A percentile compares a stretch with the other conserved stretches of the same genome.
Evolutionary conservation across 2,329 filamentous ascomycete species (phyloP).

Genomic region (Trichophyton equinum): DNA sequence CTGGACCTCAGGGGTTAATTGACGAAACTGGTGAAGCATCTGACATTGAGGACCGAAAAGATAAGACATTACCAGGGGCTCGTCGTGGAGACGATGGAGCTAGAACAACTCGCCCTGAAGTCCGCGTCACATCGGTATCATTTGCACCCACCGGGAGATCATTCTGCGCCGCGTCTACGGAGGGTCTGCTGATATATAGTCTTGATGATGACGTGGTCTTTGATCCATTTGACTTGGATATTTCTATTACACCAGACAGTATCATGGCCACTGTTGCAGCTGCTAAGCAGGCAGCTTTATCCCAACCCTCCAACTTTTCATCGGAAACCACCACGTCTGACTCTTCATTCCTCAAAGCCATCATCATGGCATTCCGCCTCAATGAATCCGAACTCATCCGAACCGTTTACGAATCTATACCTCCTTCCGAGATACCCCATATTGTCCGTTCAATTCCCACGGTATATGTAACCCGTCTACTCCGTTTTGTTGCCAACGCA

Average conservation of each 20-base stretch:
- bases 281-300: constrained; percentile 23
- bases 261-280: constrained; percentile 59
- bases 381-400: constrained; percentile 74
- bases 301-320: constrained; percentile 9
- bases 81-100: constrained; percentile 76
- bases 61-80: constrained; percentile 68
- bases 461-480: constrained; percentile 72
- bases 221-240: constrained; percentile 90
- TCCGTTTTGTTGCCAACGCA: constrained; percentile 78
- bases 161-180: constrained; percentile 90
- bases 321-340: constrained; percentile 47
- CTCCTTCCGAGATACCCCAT: constrained; percentile 59
- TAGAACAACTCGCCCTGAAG: constrained; percentile 63
- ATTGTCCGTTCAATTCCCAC: constrained; percentile 67
- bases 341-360: constrained; percentile 63
- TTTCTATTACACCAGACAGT: constrained; percentile 79
- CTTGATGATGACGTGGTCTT: constrained; percentile 75
- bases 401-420: constrained; percentile 73
- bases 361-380: constrained; percentile 94
- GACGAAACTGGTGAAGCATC: constrained; percentile 81
- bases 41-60: constrained; percentile 73
- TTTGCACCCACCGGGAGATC: constrained; percentile 82
- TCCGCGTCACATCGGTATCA: constrained; percentile 69
- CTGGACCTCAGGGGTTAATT: constrained; percentile 69
- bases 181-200: constrained; percentile 87